A percentile compares a stretch with the other conserved stretches of the same genome.
Conservation (phyloP, 768 basidiomycete genomes). For the Lentinula lateritia region DNA sequence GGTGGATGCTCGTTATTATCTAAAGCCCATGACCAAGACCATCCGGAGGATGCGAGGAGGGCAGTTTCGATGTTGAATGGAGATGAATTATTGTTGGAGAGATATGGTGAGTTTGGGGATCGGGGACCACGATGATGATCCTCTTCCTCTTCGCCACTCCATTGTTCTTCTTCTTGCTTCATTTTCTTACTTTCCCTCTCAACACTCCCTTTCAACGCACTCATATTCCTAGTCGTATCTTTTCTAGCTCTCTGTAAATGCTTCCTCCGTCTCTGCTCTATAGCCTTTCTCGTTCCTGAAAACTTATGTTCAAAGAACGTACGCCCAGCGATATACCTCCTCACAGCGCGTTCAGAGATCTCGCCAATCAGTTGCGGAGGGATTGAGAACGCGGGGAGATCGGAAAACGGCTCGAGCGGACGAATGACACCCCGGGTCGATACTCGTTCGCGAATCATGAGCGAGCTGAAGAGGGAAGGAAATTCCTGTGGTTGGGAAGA, state of each 20-base stretch:
- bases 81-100: background rate
- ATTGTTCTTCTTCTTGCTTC: slow-evolving; percentile 5
- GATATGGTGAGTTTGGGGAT: too few relatives aligned
- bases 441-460: slow-evolving; percentile 91
- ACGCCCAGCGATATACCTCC: slow-evolving; percentile 69
- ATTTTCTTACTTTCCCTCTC: slow-evolving; percentile 18
- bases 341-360: slow-evolving; percentile 67
- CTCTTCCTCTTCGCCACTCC: background rate
- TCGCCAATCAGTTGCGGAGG: slow-evolving; percentile 64
- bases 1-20: slow-evolving; percentile 80
- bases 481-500: slow-evolving; percentile 12
- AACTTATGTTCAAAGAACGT: slow-evolving; percentile 65
- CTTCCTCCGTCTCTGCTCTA: slow-evolving; percentile 64
- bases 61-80: slow-evolving; percentile 24
- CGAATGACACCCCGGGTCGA: slow-evolving; percentile 80
- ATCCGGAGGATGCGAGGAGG: slow-evolving; percentile 42
- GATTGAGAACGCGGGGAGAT: slow-evolving; percentile 62
- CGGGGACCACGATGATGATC: background rate
- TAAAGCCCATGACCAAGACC: slow-evolving; percentile 84
- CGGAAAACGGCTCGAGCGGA: slow-evolving; percentile 65
- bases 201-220: slow-evolving; percentile 34
- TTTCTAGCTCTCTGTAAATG: slow-evolving; percentile 60
- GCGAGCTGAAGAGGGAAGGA: slow-evolving; percentile 31
- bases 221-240: slow-evolving; percentile 53
- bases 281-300: slow-evolving; percentile 41